These are phyloP conservation scores for Ceratocystis variospora DNA, from an alignment of 2,329 filamentous ascomycete genomes.

Conservation along the genomic window DNA sequence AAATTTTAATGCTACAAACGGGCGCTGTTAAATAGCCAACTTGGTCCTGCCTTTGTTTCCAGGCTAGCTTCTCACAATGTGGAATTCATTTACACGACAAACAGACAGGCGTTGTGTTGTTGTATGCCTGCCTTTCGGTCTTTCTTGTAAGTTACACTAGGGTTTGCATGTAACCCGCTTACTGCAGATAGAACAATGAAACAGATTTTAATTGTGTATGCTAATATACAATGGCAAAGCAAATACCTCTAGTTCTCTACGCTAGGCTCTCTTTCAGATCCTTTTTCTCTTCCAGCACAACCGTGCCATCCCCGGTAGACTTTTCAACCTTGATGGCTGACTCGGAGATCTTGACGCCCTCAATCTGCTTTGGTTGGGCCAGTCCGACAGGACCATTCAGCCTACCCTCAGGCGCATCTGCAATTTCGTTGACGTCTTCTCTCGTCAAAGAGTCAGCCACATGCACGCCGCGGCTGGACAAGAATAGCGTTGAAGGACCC, in stretches of 20 bases:
- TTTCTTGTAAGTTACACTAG: neutral
- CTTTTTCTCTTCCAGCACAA: constrained; percentile 49
- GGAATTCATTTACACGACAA: too few species aligned
- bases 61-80: neutral
- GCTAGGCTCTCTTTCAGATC: constrained; percentile 43
- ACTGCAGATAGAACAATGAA: neutral
- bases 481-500: constrained; percentile 70
- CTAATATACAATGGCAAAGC: constrained; percentile 15
- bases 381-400: constrained; percentile 44
- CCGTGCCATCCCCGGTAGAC: constrained; percentile 48
- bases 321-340: constrained; percentile 41
- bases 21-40: neutral
- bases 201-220: neutral
- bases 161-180: neutral
- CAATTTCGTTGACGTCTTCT: constrained; percentile 79
- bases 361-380: constrained; percentile 26
- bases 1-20: neutral
- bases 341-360: constrained; percentile 20
- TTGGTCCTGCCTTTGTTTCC: neutral
- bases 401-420: constrained; percentile 61
- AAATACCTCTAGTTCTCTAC: constrained; percentile 21
- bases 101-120: too few species aligned
- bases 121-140: too few species aligned
- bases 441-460: constrained; percentile 64
- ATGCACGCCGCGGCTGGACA: constrained; percentile 74